A percentile compares a stretch with the other conserved stretches of the same genome.
Evolutionary conservation across 192 early-diverging fungal genomes (phyloP).

Genomic region (Podila clonocystis): DNA sequence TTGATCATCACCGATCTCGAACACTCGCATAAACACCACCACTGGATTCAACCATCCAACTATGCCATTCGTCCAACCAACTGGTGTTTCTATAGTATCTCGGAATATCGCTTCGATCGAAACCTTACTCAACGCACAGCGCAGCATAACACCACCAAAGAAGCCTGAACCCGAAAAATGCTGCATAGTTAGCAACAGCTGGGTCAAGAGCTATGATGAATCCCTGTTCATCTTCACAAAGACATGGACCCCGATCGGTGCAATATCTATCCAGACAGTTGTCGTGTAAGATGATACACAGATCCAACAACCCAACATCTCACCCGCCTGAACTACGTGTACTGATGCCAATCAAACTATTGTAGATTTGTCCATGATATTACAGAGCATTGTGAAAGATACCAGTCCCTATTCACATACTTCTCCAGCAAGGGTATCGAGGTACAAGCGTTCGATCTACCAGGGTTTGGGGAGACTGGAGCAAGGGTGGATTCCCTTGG

Average conservation of each 20-base stretch:
- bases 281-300: conserved; percentile 11
- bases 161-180: conserved; percentile 16
- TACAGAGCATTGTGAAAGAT: conserved; percentile 38
- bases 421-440: conserved; percentile 39
- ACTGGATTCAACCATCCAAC: neutral
- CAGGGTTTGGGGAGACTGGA: conserved; percentile 44
- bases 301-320: too few species aligned
- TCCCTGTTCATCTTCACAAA: conserved; percentile 37
- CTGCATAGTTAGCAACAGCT: conserved; percentile 22
- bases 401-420: conserved; percentile 24
- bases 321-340: too few species aligned
- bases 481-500: conserved; percentile 17
- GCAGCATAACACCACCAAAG: neutral
- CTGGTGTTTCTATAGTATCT: conserved; percentile 11
- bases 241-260: conserved; percentile 23
- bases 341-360: too few species aligned
- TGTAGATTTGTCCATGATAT: conserved; percentile 42
- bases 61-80: conserved; percentile 47
- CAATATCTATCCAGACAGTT: conserved; percentile 7
- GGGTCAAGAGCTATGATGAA: conserved; percentile 28
- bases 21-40: neutral
- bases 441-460: conserved; percentile 41
- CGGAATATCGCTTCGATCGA: neutral
- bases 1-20: neutral
- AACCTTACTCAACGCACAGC: neutral